A percentile compares a stretch with the other conserved stretches of the same genome.
Conservation (phyloP, 2,329 filamentous ascomycete genomes). For the Knufia fluminis region DNA sequence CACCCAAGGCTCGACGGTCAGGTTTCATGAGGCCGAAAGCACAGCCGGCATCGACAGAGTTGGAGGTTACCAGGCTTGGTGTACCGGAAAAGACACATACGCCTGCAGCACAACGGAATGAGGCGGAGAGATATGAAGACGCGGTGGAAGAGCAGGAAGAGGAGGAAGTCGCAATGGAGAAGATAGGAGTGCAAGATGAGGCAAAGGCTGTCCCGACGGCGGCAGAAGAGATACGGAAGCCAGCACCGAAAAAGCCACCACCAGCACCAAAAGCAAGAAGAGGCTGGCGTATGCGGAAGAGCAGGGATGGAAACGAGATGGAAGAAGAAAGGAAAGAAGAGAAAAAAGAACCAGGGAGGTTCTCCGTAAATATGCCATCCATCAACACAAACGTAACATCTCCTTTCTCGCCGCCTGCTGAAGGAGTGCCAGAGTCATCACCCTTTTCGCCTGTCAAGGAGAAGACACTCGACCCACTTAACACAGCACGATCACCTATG, state of each 20-base stretch:
- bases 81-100: constrained; percentile 1
- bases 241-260: constrained; percentile 20
- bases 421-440: constrained; percentile 8
- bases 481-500: neutral
- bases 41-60: constrained; percentile 11
- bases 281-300: constrained; percentile 33
- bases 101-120: neutral
- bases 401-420: constrained; percentile 9
- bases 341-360: constrained; percentile 19
- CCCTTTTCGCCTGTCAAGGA: constrained; percentile 16
- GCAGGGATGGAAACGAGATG: constrained; percentile 27
- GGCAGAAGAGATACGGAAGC: neutral
- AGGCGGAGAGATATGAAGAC: constrained; percentile 7
- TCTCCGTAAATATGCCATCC: constrained; percentile 19
- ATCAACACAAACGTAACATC: constrained; percentile 13
- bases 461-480: constrained; percentile 14
- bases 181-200: neutral
- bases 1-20: constrained; percentile 25
- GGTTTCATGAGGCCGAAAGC: constrained; percentile 15
- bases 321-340: constrained; percentile 12
- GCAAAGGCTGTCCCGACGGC: constrained; percentile 32
- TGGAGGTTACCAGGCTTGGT: constrained; percentile 12
- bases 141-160: neutral
- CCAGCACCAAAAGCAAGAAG: constrained; percentile 30
- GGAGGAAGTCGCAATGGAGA: neutral